Evolutionary conservation across 2,329 filamentous ascomycete species (phyloP).

Genomic region (Pestalotiopsis sp.): DNA sequence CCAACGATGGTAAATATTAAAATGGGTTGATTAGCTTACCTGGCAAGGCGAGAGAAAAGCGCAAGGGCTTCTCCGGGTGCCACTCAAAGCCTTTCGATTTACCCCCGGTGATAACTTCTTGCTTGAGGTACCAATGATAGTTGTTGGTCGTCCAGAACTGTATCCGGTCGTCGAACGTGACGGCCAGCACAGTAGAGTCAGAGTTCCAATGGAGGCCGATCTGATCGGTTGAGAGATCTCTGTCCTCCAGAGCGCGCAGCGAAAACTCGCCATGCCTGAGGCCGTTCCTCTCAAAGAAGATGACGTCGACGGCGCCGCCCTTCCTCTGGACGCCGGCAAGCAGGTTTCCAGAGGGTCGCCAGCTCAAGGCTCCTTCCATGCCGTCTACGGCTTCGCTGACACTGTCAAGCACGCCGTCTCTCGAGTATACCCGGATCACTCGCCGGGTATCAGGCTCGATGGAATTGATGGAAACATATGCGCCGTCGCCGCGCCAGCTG

Average conservation of each 20-base stretch:
- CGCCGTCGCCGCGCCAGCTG: conserved; percentile 93
- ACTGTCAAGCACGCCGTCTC: conserved; percentile 88
- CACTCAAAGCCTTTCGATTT: conserved; percentile 55
- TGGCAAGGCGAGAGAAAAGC: conserved; percentile 59
- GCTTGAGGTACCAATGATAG: conserved; percentile 98
- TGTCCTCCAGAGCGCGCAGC: conserved; percentile 67
- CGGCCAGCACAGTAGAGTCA: conserved; percentile 87
- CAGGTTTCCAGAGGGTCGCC: conserved; percentile 88
- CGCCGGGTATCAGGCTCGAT: conserved; percentile 71
- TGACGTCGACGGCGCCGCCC: conserved; percentile 72
- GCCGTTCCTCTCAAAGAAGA: conserved; percentile 98
- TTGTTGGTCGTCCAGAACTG: conserved; percentile 98
- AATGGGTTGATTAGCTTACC: conserved; percentile 39
- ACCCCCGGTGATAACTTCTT: conserved; percentile 65
- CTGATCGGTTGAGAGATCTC: conserved; percentile 54
- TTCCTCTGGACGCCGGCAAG: conserved; percentile 82
- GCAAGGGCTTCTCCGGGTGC: conserved; percentile 85
- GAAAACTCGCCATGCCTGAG: conserved; percentile 92
- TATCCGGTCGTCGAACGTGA: conserved; percentile 73
- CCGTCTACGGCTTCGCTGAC: conserved; percentile 94
- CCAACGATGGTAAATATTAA: not conserved
- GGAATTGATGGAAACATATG: conserved; percentile 84
- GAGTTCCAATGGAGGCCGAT: conserved; percentile 83
- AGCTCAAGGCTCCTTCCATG: conserved; percentile 84
- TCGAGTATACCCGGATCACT: conserved; percentile 85